Conservation (phyloP, 192 early-diverging fungal genomes). For the Linnemannia zychae region DNA sequence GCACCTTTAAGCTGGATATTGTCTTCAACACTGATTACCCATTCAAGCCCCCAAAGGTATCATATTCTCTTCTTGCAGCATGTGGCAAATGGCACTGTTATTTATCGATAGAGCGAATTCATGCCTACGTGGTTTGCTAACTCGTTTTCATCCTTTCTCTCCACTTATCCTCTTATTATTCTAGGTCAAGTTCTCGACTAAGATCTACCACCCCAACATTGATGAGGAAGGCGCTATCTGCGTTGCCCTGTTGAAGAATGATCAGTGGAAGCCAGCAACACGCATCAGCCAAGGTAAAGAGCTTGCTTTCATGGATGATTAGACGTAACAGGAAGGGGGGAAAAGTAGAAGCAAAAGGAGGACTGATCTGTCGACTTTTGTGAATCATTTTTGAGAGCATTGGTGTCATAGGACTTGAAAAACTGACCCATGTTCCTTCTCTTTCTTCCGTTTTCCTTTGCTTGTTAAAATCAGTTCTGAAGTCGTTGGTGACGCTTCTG, state of each 20-base stretch:
- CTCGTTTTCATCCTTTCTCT: not conserved
- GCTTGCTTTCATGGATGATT: not conserved
- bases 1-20: constrained; percentile 78
- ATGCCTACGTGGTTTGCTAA: not conserved
- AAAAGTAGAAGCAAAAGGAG: not conserved
- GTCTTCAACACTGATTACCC: constrained; percentile 83
- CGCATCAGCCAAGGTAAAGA: constrained; percentile 71
- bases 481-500: constrained; percentile 72
- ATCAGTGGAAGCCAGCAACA: constrained; percentile 90
- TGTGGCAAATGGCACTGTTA: not conserved
- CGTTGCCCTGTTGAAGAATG: constrained; percentile 79
- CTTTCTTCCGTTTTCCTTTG: not conserved
- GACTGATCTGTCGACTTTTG: not conserved
- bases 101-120: not conserved
- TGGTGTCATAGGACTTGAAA: not conserved
- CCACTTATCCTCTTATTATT: not conserved
- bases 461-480: constrained; percentile 63
- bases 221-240: constrained; percentile 89
- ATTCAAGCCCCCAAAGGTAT: constrained; percentile 85
- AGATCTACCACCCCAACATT: constrained; percentile 87
- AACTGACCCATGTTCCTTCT: not conserved
- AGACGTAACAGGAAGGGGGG: not conserved
- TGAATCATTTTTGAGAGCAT: constrained; percentile 1
- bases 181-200: constrained; percentile 83
- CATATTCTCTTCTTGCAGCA: not conserved